Percentiles rank a stretch among this genome's conserved stretches.
phyloP scores from a whole-genome alignment of 106 monocot species.

The Chionographis japonica region DNA sequence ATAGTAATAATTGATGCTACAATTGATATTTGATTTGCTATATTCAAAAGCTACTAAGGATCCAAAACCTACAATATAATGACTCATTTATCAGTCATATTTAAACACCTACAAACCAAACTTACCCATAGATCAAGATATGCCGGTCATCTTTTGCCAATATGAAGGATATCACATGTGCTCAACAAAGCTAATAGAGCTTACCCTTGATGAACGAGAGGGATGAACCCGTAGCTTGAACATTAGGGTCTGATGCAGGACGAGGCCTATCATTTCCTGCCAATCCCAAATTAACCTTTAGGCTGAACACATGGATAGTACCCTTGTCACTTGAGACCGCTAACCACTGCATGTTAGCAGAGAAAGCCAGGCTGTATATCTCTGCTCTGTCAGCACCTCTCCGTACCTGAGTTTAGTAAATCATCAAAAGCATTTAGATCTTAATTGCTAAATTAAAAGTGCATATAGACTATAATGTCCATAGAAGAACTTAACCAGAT shows the following conservation, averaged over 20 bases:
- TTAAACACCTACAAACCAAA: no score
- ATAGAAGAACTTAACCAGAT: not conserved
- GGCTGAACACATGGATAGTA: slow-evolving; percentile 88
- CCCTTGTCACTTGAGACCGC: slow-evolving; percentile 99
- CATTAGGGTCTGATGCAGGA: slow-evolving; percentile 48
- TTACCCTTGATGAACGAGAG: slow-evolving; percentile 92
- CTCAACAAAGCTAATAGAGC: not conserved
- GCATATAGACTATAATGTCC: not conserved
- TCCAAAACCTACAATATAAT: no score
- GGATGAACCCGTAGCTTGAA: slow-evolving; percentile 39
- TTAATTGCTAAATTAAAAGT: not conserved
- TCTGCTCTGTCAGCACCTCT: slow-evolving; percentile 99
- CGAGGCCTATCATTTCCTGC: slow-evolving; percentile 51
- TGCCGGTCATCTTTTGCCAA: no score
- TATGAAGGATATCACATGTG: no score
- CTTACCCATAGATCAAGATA: no score
- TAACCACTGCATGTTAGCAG: slow-evolving; percentile 76
- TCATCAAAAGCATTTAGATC: not conserved
- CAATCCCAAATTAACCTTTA: slow-evolving; percentile 75
- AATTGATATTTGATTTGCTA: no score
- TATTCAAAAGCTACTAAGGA: no score
- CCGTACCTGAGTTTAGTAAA: slow-evolving; percentile 52
- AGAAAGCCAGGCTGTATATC: slow-evolving; percentile 94
- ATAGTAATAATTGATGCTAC: no score
- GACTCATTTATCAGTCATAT: no score